These are phyloP conservation scores for Podila clonocystis DNA, from an alignment of 192 early-diverging fungal genomes.

Conservation along the genomic window DNA sequence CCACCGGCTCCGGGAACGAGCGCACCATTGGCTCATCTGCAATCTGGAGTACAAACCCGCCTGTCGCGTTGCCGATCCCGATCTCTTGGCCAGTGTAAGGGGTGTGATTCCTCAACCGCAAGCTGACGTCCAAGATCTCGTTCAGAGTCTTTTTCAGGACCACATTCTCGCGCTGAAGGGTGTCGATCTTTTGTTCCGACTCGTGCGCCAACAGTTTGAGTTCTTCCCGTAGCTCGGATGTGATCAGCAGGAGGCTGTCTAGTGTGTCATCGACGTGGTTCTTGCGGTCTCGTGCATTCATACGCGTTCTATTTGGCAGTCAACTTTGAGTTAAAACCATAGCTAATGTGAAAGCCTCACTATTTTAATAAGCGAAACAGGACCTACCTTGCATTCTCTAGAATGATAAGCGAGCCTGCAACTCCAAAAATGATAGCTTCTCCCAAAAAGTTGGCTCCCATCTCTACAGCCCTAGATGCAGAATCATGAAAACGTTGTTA, in stretches of 20 bases:
- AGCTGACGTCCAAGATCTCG: slow-evolving; percentile 58
- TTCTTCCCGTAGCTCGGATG: slow-evolving; percentile 50
- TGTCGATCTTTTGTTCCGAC: slow-evolving; percentile 46
- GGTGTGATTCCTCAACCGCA: slow-evolving; percentile 58
- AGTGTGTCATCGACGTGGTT: slow-evolving; percentile 64
- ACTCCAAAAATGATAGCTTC: slow-evolving; percentile 83
- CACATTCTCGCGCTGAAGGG: slow-evolving; percentile 53
- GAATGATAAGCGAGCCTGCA: slow-evolving; percentile 74
- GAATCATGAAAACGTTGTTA: neutral
- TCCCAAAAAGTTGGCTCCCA: slow-evolving; percentile 82
- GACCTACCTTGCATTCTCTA: slow-evolving; percentile 74
- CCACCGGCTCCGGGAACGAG: slow-evolving; percentile 28
- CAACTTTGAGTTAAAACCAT: neutral
- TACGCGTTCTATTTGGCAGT: slow-evolving; percentile 49
- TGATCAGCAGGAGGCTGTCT: slow-evolving; percentile 60
- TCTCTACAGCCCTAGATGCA: slow-evolving; percentile 72
- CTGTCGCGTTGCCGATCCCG: slow-evolving; percentile 33
- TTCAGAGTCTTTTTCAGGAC: slow-evolving; percentile 56
- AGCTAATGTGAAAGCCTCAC: neutral
- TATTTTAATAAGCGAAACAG: neutral
- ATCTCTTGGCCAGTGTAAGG: slow-evolving; percentile 53
- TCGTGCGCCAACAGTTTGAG: slow-evolving; percentile 38
- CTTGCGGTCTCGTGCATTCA: slow-evolving; percentile 57
- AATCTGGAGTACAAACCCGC: slow-evolving; percentile 45
- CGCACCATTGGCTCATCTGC: slow-evolving; percentile 40